These are phyloP conservation scores for Solanum chiquidenum DNA, from an alignment of 257 asterid species.

Conservation along the genomic window DNA sequence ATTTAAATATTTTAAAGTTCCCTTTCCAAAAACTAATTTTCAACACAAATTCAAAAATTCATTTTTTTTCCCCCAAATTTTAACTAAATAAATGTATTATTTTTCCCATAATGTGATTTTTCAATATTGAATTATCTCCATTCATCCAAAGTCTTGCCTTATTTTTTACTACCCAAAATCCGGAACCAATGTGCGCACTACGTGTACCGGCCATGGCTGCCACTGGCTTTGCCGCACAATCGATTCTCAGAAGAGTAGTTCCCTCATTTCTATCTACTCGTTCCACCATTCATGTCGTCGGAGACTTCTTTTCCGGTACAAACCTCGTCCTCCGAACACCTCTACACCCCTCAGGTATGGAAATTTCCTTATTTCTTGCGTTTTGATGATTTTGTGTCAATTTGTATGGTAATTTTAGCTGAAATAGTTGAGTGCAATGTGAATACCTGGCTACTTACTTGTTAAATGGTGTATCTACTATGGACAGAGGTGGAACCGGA, in stretches of 20 bases:
- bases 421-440: background rate
- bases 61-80: background rate
- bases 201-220: constrained; percentile 37
- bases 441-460: background rate
- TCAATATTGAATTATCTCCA: background rate
- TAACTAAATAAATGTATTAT: background rate
- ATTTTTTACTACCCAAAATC: background rate
- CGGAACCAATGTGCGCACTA: constrained; percentile 12
- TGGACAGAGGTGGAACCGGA: background rate
- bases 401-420: background rate
- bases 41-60: background rate
- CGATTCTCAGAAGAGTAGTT: constrained; percentile 19
- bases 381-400: background rate
- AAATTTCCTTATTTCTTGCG: background rate
- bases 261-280: constrained; percentile 12
- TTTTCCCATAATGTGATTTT: background rate
- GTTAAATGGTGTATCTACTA: background rate
- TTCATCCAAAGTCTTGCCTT: background rate
- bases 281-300: constrained; percentile 5
- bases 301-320: constrained; percentile 6
- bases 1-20: no score
- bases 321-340: constrained; percentile 23
- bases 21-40: no score
- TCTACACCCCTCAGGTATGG: constrained; percentile 45
- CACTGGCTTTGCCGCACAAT: constrained; percentile 27